Evolutionary conservation across 2,329 filamentous ascomycete species (phyloP).

Genomic region (Colletotrichum viniferum): DNA sequence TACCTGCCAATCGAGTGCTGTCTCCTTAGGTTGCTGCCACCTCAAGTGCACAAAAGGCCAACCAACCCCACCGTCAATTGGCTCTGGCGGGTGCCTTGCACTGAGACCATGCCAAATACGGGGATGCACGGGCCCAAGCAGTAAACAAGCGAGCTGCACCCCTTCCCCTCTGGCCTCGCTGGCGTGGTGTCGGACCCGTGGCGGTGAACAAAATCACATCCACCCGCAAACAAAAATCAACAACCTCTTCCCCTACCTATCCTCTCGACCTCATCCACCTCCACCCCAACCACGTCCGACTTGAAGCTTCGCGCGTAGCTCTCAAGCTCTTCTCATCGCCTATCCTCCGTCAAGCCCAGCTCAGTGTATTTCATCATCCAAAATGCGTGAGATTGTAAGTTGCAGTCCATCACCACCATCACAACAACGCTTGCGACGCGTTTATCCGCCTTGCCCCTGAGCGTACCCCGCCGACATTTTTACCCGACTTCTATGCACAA

Average conservation of each 20-base stretch:
- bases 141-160: constrained; percentile 40
- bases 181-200: constrained; percentile 26
- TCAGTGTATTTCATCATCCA: constrained; percentile 38
- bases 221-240: constrained; percentile 40
- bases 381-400: constrained; percentile 75
- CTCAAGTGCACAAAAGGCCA: background rate
- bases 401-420: constrained; percentile 15
- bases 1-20: background rate
- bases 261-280: constrained; percentile 28
- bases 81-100: constrained; percentile 12
- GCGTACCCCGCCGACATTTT: constrained; percentile 26
- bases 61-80: constrained; percentile 4
- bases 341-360: constrained; percentile 25
- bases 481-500: background rate
- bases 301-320: constrained; percentile 30
- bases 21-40: background rate
- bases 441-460: constrained; percentile 39
- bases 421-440: constrained; percentile 37
- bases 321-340: constrained; percentile 30
- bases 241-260: constrained; percentile 30
- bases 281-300: constrained; percentile 20
- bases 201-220: constrained; percentile 36
- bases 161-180: constrained; percentile 16
- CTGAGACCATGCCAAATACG: constrained; percentile 30
- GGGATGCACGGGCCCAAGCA: constrained; percentile 29